Evolutionary conservation across 306 rosid genomes (phyloP), one percentile per base, ranked within the genome.

Genomic region (Ceratonia siliqua): DNA sequence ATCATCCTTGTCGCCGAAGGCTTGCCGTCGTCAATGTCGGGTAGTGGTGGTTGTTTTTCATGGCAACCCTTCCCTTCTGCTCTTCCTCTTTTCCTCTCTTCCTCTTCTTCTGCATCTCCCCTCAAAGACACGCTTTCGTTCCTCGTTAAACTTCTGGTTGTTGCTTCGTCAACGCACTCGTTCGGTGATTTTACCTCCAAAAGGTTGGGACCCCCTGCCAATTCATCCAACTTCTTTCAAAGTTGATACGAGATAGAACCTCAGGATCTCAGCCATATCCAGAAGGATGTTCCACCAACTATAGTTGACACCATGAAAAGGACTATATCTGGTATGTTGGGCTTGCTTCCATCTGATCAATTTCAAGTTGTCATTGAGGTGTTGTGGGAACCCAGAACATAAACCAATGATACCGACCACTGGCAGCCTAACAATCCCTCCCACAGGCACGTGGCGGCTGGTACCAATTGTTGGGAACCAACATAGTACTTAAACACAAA

Each of bases 251-350:
- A 94, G 84, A 91, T 94, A 73, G 98, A 91, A 39, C 98, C 97
- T n/a, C 71, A 91, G 78, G 97, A 94, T 53, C 89, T 91, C 25
- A 87, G 95, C 73, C 65, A 78, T 3, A 88, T 94, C 48, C 98
- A 94, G 82, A 94, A 89, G 86, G 97, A 91, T 73, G 97, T 94
- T 63, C 90, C 93, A 1, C 88, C 89, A 14, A 85, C 89, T 15
- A 91, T 96, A 0, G 89, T 94, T 8, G 97, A 90, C 79, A 97
- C 98, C 57, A 94, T 91, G 96, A 94, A 94, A 81, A 87, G 96
- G 84, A 94, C 94, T 2, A 87, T 94, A 45, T 94, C 98, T 6
- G 96, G 98, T 73, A 91, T 94, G 98, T 61, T 94, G 76, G 98
- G 98, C 39, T 79, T 94, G 77, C 97, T 94, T 69, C 98, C 98